phyloP scores from a whole-genome alignment of 2,329 filamentous ascomycete species.

The Phoma sp. region DNA sequence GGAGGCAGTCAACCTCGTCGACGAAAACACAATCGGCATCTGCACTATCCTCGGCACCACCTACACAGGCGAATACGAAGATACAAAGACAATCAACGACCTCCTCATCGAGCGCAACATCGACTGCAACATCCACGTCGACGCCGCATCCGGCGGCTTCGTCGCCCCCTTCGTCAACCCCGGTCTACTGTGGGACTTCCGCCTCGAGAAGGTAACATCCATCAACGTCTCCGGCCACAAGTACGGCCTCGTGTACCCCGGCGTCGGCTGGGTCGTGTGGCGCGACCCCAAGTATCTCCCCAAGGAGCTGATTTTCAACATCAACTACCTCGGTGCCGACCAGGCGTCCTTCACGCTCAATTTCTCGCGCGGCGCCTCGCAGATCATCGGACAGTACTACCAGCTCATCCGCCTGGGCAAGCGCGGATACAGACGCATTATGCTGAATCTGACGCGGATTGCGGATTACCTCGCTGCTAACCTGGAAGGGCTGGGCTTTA shows the following conservation, averaged over 20 bases:
- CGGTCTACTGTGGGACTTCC: slow-evolving; percentile 88
- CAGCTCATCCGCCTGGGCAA: slow-evolving; percentile 95
- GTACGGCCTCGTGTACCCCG: slow-evolving; percentile 78
- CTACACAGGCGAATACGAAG: slow-evolving; percentile 92
- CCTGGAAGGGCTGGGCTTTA: slow-evolving; percentile 78
- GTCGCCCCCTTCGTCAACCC: slow-evolving; percentile 91
- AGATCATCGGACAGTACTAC: slow-evolving; percentile 97
- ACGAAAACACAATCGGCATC: slow-evolving; percentile 85
- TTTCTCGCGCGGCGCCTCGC: slow-evolving; percentile 93
- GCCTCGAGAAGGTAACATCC: slow-evolving; percentile 84
- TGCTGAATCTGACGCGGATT: slow-evolving; percentile 89
- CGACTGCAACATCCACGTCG: slow-evolving; percentile 89
- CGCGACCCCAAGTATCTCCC: slow-evolving; percentile 72
- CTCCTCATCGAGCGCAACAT: slow-evolving; percentile 76
- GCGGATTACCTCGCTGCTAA: slow-evolving; percentile 83
- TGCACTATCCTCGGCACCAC: slow-evolving; percentile 90
- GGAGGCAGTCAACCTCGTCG: slow-evolving; percentile 66
- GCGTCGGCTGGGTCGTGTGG: slow-evolving; percentile 95
- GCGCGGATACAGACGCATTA: slow-evolving; percentile 89
- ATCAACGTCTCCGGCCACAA: slow-evolving; percentile 98
- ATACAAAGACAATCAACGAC: slow-evolving; percentile 91
- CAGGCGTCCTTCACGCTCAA: slow-evolving; percentile 97
- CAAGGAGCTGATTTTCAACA: slow-evolving; percentile 95
- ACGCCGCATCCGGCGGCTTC: slow-evolving; percentile 90
- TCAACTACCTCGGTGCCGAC: slow-evolving; percentile 96